Evolutionary conservation across 225 moss, liverwort and hornwort species (phyloP), one percentile per base, ranked within the genome.

Genomic region (Physcomitrium patens): DNA sequence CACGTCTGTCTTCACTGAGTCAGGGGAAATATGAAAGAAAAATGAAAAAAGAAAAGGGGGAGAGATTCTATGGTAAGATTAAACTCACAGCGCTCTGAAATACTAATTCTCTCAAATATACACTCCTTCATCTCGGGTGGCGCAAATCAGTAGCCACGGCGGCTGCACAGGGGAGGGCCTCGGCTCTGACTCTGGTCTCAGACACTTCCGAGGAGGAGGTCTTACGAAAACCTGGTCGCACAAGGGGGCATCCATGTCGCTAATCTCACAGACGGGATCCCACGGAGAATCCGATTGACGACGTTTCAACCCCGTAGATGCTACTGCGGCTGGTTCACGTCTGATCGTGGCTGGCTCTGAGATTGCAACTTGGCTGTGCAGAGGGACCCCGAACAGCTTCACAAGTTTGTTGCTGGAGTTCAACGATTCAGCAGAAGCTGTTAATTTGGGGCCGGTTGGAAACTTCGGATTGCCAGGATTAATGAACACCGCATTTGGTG

Each of bases 81-180:
- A 42, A 48, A 68, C 83, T 79, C 76, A 67, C 79, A 63, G 68
- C 22, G 46, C 37, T 48, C 10, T 17, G 46, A 48, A 47, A 66
- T 13, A n/a, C 5, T 31, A 15, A 28, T 7, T 37, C 31, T 60
- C 76, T 86, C 82, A 86, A 84, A 92, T 92, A 76, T 92, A 89
- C 76, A 92, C 86, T 79, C 89, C 82, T 82, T 89, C 87, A 73
- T 92, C 89, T 44, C 91, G 79, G 52, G 85, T 68, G 70, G 78
- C 91, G 69, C 86, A 74, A 48, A 92, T 87, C 71, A 87, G 89
- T 76, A 92, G 69, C 91, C 91, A 92, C 60, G 84, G 83, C 16
- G 74, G 45, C 63, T 80, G 69, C 37, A 74, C 78, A 26, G 86
- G 57, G 46, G 80, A 78, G 23, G 90, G 85, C 84, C 91, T 89